These are phyloP conservation scores for Auricularia heimuer DNA, from an alignment of 768 basidiomycete genomes.

Conservation along the genomic window DNA sequence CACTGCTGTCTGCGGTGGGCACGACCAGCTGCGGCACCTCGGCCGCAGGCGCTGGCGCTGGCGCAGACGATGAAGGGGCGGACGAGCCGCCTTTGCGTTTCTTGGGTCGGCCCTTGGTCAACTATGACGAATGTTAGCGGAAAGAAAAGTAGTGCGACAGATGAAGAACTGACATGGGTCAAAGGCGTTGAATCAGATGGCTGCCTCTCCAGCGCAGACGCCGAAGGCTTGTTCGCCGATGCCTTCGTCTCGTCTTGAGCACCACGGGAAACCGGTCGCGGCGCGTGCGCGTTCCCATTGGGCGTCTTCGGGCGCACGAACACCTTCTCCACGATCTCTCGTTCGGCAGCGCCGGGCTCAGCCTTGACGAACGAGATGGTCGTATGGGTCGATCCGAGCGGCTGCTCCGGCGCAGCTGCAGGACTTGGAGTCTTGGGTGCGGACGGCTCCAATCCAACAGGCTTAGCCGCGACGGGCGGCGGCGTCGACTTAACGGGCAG, in stretches of 20 bases:
- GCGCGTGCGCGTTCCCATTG: too few relatives aligned
- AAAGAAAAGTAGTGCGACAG: slow-evolving; percentile 21
- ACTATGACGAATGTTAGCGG: slow-evolving; percentile 34
- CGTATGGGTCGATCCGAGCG: slow-evolving; percentile 65
- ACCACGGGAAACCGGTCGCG: too few relatives aligned
- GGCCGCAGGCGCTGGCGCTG: not conserved
- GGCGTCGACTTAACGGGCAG: not conserved
- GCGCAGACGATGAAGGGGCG: not conserved
- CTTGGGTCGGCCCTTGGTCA: slow-evolving; percentile 63
- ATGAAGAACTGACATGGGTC: slow-evolving; percentile 74
- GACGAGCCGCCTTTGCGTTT: slow-evolving; percentile 44
- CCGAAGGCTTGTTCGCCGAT: not conserved
- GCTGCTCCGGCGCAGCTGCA: slow-evolving; percentile 25
- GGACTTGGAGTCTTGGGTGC: slow-evolving; percentile 23
- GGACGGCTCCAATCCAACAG: slow-evolving; percentile 9
- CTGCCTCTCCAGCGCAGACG: slow-evolving; percentile 22
- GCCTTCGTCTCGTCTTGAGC: too few relatives aligned
- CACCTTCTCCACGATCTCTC: too few relatives aligned
- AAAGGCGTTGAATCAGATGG: slow-evolving; percentile 52
- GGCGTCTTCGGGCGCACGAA: too few relatives aligned
- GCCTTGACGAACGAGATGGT: slow-evolving; percentile 56
- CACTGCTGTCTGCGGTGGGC: not conserved
- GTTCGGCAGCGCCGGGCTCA: not conserved
- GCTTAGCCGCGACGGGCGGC: not conserved
- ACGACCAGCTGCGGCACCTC: not conserved